Evolutionary conservation across 2,329 filamentous ascomycete species (phyloP), one percentile per base, ranked within the genome.

Genomic region (Xylaria sp.): DNA sequence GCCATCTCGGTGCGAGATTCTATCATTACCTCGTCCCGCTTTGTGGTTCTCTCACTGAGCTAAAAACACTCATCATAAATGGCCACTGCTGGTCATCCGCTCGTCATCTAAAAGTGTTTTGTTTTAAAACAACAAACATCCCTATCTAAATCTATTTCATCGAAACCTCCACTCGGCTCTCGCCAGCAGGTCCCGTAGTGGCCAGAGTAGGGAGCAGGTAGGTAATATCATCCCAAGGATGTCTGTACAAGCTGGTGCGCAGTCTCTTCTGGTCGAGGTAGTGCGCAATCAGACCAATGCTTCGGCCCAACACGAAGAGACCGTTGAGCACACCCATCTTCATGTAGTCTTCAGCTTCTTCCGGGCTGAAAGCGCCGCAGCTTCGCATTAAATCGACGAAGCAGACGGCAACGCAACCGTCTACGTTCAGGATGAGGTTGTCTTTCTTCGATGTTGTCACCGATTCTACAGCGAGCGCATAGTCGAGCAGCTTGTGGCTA

Each of bases 371-470:
- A 65, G 96, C 95, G 82, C 96, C 96, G 82, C 94, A 97, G 90
- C 97, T 97, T 84, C 96, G 93, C 84, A 99, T 88, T 73, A 99
- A 88, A 80, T 99, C 96, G 74, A 99, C 94, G 81, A 99, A 99
- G 91, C 94, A 98, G 82, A 99, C 96, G 75, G 96, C 96, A 80
- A 99, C 92, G 83, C 94, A 97, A 78, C 96, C 96, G 81, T 98
- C 96, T 69, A 99, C 96, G 88, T 99, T 99, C 79, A 99, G 91
- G 78, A 99, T 99, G 76, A 99, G 90, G 89, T 98, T 99, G 87
- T 99, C 96, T 90, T 99, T 99, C 93, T 99, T 99, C 74, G 94
- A 98, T 60, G 96, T 99, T 65, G 96, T 99, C 74, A 99, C 96
- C 12, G 92, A 93, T 90, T 99, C 96, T 76, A 99, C 96, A 56